These are phyloP conservation scores for Didymella arachidicola DNA, from an alignment of 2,329 filamentous ascomycete genomes.

Conservation along the genomic window DNA sequence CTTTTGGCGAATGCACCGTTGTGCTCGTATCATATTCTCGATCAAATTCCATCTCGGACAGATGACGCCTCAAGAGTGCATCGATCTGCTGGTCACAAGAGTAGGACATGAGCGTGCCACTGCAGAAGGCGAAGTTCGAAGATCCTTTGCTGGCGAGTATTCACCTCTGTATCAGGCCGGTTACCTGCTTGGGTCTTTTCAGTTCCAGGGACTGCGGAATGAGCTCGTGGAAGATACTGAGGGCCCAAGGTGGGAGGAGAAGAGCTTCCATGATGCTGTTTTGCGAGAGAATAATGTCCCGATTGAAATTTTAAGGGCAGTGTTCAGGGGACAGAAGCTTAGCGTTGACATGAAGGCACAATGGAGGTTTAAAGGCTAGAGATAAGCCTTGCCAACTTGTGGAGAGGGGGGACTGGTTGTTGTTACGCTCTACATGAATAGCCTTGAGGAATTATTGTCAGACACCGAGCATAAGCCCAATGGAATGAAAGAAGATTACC, in stretches of 20 bases:
- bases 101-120: conserved; percentile 67
- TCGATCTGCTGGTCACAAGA: conserved; percentile 64
- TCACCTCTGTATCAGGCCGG: conserved; percentile 66
- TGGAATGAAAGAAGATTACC: neutral
- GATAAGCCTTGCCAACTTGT: neutral
- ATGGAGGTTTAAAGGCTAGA: conserved; percentile 41
- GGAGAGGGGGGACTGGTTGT: neutral
- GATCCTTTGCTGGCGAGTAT: conserved; percentile 65
- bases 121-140: conserved; percentile 67
- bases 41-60: conserved; percentile 65
- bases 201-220: conserved; percentile 60
- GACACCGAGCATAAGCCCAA: neutral
- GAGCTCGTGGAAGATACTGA: conserved; percentile 54
- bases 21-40: conserved; percentile 66
- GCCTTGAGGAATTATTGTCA: neutral
- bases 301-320: conserved; percentile 62
- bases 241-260: conserved; percentile 56
- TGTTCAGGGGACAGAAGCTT: conserved; percentile 56
- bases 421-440: too few species aligned
- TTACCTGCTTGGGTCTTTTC: conserved; percentile 67
- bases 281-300: conserved; percentile 63
- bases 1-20: conserved; percentile 70
- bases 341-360: conserved; percentile 54
- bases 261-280: conserved; percentile 64
- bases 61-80: conserved; percentile 62